Evolutionary conservation across 148 eudicot species (phyloP).

Genomic region (Camellia japonica): DNA sequence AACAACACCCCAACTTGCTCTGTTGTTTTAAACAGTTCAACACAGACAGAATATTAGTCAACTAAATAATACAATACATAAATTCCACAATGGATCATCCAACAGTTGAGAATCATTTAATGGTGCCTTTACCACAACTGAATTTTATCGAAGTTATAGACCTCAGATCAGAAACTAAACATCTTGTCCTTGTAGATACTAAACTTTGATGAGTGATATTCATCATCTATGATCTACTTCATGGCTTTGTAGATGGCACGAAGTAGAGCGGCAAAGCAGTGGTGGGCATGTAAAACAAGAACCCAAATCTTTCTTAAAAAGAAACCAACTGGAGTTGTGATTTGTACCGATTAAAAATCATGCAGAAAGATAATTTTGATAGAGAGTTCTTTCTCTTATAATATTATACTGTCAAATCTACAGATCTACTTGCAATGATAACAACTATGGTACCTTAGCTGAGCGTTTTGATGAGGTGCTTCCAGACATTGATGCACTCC

Average conservation of each 20-base stretch:
- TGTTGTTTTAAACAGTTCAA: neutral
- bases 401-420: no score
- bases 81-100: neutral
- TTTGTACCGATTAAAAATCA: neutral
- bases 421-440: neutral
- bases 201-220: no score
- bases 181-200: no score
- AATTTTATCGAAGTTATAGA: neutral
- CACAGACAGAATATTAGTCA: neutral
- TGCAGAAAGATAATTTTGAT: neutral
- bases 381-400: neutral
- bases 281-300: conserved; percentile 1
- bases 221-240: no score
- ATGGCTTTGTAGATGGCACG: no score
- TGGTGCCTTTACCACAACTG: neutral
- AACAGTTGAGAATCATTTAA: neutral
- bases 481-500: conserved; percentile 41
- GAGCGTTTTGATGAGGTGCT: conserved; percentile 55
- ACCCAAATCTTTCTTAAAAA: neutral
- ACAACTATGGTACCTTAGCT: conserved; percentile 52
- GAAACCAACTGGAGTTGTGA: neutral
- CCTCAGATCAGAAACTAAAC: no score
- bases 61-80: neutral
- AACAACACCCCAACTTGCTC: neutral
- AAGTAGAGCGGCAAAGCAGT: no score